These are phyloP conservation scores for Rhodamnia argentea DNA, from an alignment of 345 rosid species.

Conservation along the genomic window DNA sequence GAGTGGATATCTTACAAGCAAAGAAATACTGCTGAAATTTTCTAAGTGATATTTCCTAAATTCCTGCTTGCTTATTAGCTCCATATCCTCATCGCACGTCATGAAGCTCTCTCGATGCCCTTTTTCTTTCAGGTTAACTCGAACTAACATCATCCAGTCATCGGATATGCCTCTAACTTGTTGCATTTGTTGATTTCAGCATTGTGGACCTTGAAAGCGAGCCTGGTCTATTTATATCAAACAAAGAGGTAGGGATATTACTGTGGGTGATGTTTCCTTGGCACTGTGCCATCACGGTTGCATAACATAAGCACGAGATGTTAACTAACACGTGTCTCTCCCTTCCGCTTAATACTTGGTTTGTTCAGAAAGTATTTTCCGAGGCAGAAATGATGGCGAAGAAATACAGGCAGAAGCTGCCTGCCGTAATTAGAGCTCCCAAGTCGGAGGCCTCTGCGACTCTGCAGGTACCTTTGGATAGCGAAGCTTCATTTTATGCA, in stretches of 20 bases:
- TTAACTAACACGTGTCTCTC: background rate
- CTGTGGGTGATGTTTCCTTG: background rate
- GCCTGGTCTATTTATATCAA: constrained; percentile 63
- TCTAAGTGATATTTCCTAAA: background rate
- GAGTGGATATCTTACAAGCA: background rate
- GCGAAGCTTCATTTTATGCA: constrained; percentile 50
- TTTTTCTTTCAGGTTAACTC: background rate
- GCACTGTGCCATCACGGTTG: background rate
- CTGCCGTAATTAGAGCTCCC: constrained; percentile 5
- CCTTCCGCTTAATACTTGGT: background rate
- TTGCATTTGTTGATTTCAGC: constrained; percentile 24
- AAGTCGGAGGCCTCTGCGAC: constrained; percentile 20
- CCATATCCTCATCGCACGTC: background rate
- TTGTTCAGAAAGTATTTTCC: constrained; percentile 51
- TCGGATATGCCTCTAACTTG: background rate
- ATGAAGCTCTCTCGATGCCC: background rate
- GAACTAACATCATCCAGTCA: background rate
- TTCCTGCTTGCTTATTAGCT: background rate
- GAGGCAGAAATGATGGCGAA: constrained; percentile 91
- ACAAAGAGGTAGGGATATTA: constrained; percentile 56
- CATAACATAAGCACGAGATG: background rate
- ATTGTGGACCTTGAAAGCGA: constrained; percentile 83
- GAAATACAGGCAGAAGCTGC: constrained; percentile 55
- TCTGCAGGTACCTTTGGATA: constrained; percentile 24
- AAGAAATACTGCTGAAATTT: background rate